These are phyloP conservation scores for Lodderomyces margitis DNA, from an alignment of 1,139 yeast genomes.

Conservation along the genomic window DNA sequence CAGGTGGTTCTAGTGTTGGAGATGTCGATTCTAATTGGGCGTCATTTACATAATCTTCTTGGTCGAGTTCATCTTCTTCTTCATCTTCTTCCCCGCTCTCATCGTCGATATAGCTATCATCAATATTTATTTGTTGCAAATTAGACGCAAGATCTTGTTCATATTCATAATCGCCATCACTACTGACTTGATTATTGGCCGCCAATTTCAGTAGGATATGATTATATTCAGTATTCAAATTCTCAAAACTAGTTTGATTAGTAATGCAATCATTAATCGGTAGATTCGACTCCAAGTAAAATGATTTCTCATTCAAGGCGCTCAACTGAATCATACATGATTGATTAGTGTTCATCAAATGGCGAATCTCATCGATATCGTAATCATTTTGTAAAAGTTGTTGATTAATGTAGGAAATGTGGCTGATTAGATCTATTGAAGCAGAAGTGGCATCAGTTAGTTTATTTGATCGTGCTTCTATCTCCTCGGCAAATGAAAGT, in stretches of 20 bases:
- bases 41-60: slow-evolving; percentile 2
- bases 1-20: slow-evolving; percentile 14
- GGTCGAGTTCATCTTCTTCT: slow-evolving; percentile 6
- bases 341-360: slow-evolving; percentile 24
- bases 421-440: slow-evolving; percentile 22
- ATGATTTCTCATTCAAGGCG: slow-evolving; percentile 32
- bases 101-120: slow-evolving; percentile 2
- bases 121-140: background rate
- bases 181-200: slow-evolving; percentile 6
- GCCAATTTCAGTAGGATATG: slow-evolving; percentile 24
- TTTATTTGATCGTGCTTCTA: slow-evolving; percentile 27
- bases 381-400: slow-evolving; percentile 29
- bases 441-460: slow-evolving; percentile 19
- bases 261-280: slow-evolving; percentile 30
- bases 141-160: slow-evolving; percentile 11
- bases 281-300: slow-evolving; percentile 35
- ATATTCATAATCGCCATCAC: slow-evolving; percentile 12
- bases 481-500: slow-evolving; percentile 29
- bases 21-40: slow-evolving; percentile 3
- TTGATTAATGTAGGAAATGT: slow-evolving; percentile 21
- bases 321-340: slow-evolving; percentile 26
- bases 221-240: slow-evolving; percentile 47
- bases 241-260: slow-evolving; percentile 50
- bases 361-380: slow-evolving; percentile 30
- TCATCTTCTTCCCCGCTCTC: slow-evolving; percentile 6